Evolutionary conservation across 208 protist species (phyloP), one percentile per base, ranked within the genome.

Genomic region (Trypanosoma avium): DNA sequence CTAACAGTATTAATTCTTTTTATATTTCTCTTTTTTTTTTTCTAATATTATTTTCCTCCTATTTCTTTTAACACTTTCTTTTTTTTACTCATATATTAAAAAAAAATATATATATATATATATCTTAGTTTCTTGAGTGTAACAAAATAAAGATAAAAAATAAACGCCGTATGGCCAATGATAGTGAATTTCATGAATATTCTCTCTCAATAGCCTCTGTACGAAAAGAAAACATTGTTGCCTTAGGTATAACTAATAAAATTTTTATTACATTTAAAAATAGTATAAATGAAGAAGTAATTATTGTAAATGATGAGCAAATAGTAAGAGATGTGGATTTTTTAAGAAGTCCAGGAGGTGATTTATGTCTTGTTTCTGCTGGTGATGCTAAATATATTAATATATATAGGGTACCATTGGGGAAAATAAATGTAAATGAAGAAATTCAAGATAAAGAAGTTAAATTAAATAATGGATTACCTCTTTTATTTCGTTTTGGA

Each of bases 371-470:
- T 22, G 85, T 93, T 22, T 77, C 73, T 61, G 86, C 73, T 22
- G 89, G 89, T 3, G 89, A 95, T 62, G 66, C 60, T 21, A 95
- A 95, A 66, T 67, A 61, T 29, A 90, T 95, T 49, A 86, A 89
- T 67, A 73, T 95, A 32, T 92, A 91, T 71, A 81, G 88, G 40
- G 42, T 88, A 9, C 54, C 59, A 0, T 75, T 72, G 29, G 61
- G 48, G 52, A 77, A 74, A 72, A 43, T n/a, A 36, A 63, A 19
- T 35, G 10, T 24, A 47, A 60, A n/a, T 13, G 10, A 0, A 66
- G 70, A 8, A 46, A 19, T 33, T 10, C 21, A 38, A 15, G 15
- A 40, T 38, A 36, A 27, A n/a, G 47, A 38, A 22, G 59, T 36
- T 30, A 32, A 27, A 10, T 45, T 32, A 33, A 64, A 36, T 21